These are phyloP conservation scores for Oxalis stricta DNA, from an alignment of 441 rosid genomes.

Conservation along the genomic window DNA sequence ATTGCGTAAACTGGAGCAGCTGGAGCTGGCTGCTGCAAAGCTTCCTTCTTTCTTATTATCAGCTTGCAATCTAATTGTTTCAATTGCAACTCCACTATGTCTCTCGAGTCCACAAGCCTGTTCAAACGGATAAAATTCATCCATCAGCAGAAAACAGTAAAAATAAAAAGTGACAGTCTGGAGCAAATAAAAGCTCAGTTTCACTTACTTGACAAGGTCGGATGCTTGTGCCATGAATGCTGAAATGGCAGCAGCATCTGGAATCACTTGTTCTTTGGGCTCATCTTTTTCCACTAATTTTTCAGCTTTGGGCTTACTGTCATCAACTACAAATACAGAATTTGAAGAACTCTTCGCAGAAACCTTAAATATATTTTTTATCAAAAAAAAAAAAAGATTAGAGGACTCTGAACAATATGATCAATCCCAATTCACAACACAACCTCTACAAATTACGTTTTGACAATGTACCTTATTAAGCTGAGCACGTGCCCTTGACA, in stretches of 20 bases:
- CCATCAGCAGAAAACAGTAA: neutral
- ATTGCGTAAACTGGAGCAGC: slow-evolving; percentile 27
- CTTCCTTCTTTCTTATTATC: slow-evolving; percentile 73
- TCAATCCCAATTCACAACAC: neutral
- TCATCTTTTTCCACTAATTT: slow-evolving; percentile 24
- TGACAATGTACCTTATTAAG: slow-evolving; percentile 42
- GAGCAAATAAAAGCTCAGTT: neutral
- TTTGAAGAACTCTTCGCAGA: slow-evolving; percentile 32
- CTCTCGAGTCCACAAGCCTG: slow-evolving; percentile 91
- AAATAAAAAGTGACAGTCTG: too few relatives aligned
- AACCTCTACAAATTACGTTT: slow-evolving; percentile 2
- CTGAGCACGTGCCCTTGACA: slow-evolving; percentile 30
- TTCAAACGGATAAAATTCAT: slow-evolving; percentile 9
- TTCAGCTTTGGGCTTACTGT: slow-evolving; percentile 17
- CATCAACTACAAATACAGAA: slow-evolving; percentile 25
- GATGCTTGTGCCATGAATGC: slow-evolving; percentile 85
- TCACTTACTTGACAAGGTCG: slow-evolving; percentile 66
- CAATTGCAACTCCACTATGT: slow-evolving; percentile 68
- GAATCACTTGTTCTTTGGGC: slow-evolving; percentile 19
- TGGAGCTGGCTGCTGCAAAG: slow-evolving; percentile 45
- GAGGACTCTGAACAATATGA: neutral
- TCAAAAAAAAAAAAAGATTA: too few relatives aligned
- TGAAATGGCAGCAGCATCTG: slow-evolving; percentile 36
- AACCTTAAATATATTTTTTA: slow-evolving; percentile 22
- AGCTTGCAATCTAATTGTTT: slow-evolving; percentile 79